A percentile compares a stretch with the other conserved stretches of the same genome.
These are phyloP conservation scores for Microthlaspi erraticum DNA, from an alignment of 345 rosid species.

Conservation along the genomic window DNA sequence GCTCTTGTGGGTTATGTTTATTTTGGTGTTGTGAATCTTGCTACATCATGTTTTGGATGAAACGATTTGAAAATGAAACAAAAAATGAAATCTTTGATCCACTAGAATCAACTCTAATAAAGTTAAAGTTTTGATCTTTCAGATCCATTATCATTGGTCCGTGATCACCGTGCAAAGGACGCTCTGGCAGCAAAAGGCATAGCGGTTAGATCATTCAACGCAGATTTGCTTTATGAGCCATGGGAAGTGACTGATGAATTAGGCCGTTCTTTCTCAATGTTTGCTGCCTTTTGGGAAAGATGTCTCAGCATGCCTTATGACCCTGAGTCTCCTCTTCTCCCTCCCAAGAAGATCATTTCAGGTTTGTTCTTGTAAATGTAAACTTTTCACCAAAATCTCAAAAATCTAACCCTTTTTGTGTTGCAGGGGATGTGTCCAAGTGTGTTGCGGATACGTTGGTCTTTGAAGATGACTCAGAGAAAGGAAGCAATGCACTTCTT, in stretches of 20 bases:
- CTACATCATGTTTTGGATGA: background rate
- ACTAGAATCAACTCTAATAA: background rate
- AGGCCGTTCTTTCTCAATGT: slow-evolving; percentile 78
- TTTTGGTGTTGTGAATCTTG: background rate
- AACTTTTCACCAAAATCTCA: background rate
- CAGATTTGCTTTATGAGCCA: slow-evolving; percentile 97
- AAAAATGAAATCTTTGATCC: background rate
- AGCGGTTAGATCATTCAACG: slow-evolving; percentile 79
- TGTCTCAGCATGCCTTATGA: slow-evolving; percentile 98
- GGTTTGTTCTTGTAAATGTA: slow-evolving; percentile 54
- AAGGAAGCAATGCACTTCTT: slow-evolving; percentile 95
- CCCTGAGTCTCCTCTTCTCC: slow-evolving; percentile 97
- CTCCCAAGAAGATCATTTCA: slow-evolving; percentile 91
- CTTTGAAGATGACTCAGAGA: slow-evolving; percentile 93
- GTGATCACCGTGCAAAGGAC: slow-evolving; percentile 95
- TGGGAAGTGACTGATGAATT: slow-evolving; percentile 90
- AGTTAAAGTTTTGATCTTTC: slow-evolving; percentile 44
- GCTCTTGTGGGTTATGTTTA: background rate
- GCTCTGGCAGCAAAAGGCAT: slow-evolving; percentile 72
- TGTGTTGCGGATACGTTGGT: slow-evolving; percentile 70
- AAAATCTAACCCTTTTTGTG: background rate
- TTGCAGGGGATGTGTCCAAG: slow-evolving; percentile 75
- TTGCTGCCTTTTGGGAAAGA: slow-evolving; percentile 86
- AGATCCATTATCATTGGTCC: slow-evolving; percentile 92
- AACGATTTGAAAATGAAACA: background rate